These are phyloP conservation scores for Saccharomycopsis malanga DNA, from an alignment of 805 yeast species.

Conservation along the genomic window DNA sequence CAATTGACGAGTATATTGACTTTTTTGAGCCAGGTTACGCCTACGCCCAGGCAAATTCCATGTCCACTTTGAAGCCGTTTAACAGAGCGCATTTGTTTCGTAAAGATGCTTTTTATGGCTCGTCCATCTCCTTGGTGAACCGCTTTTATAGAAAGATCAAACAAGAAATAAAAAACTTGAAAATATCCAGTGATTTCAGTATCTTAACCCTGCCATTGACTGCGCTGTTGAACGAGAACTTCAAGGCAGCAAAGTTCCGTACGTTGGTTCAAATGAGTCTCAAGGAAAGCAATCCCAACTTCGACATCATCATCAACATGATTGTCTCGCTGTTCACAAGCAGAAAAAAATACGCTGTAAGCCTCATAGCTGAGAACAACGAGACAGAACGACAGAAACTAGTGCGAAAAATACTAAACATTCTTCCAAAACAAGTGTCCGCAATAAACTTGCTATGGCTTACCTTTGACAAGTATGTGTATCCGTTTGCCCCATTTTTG, in stretches of 20 bases:
- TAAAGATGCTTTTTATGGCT: not conserved
- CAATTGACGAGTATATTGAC: not conserved
- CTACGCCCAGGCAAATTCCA: not conserved
- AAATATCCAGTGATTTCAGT: conserved; percentile 1
- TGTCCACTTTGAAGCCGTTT: not conserved
- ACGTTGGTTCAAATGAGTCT: not conserved
- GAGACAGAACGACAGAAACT: conserved; percentile 1
- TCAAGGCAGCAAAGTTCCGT: conserved; percentile 8
- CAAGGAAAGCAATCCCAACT: conserved; percentile 1
- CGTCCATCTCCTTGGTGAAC: not conserved
- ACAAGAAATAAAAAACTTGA: conserved; percentile 2
- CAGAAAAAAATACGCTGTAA: not conserved
- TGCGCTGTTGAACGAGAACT: conserved; percentile 12
- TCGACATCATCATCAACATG: not conserved
- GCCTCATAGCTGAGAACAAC: not conserved
- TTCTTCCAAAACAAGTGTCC: conserved; percentile 7
- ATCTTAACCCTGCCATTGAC: conserved; percentile 8
- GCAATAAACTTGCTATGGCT: conserved; percentile 12
- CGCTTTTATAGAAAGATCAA: conserved; percentile 7
- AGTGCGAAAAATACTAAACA: conserved; percentile 2
- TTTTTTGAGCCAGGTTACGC: not conserved
- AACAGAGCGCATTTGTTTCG: not conserved
- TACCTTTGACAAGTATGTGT: conserved; percentile 13
- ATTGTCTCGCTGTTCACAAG: not conserved
- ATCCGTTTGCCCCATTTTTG: conserved; percentile 18